Conservation (phyloP, 495 filamentous ascomycete species). For the Hyaloscypha finlandica region DNA sequence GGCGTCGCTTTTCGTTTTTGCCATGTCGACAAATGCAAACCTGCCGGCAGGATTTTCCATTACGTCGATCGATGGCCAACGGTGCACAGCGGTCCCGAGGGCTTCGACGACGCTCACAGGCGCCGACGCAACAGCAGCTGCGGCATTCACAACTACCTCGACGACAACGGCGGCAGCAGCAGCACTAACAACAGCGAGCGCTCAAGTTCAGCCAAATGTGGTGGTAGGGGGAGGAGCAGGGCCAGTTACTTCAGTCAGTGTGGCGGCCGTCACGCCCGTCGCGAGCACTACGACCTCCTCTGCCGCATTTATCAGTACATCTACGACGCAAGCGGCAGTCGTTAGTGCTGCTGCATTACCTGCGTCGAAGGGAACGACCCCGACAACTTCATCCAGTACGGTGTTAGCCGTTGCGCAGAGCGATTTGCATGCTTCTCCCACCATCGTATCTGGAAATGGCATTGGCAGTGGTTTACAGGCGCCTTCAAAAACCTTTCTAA, state of each 20-base stretch:
- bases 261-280: background rate
- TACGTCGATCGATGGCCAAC: conserved; percentile 46
- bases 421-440: conserved; percentile 23
- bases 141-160: conserved; percentile 26
- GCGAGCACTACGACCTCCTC: conserved; percentile 19
- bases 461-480: conserved; percentile 8
- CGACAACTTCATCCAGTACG: conserved; percentile 23
- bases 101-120: conserved; percentile 27
- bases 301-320: conserved; percentile 6
- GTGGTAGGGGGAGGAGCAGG: background rate
- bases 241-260: background rate
- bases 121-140: conserved; percentile 13
- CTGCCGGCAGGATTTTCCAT: conserved; percentile 44
- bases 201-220: background rate
- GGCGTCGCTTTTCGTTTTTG: conserved; percentile 26
- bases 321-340: conserved; percentile 4
- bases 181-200: conserved; percentile 3
- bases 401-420: conserved; percentile 24
- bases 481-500: conserved; percentile 21
- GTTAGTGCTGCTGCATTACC: conserved; percentile 23
- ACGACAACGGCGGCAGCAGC: conserved; percentile 20
- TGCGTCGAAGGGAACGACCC: conserved; percentile 24
- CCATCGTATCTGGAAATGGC: conserved; percentile 10
- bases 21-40: conserved; percentile 36
- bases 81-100: conserved; percentile 51